These are phyloP conservation scores for Salix purpurea DNA, from an alignment of 345 rosid genomes.

Conservation along the genomic window DNA sequence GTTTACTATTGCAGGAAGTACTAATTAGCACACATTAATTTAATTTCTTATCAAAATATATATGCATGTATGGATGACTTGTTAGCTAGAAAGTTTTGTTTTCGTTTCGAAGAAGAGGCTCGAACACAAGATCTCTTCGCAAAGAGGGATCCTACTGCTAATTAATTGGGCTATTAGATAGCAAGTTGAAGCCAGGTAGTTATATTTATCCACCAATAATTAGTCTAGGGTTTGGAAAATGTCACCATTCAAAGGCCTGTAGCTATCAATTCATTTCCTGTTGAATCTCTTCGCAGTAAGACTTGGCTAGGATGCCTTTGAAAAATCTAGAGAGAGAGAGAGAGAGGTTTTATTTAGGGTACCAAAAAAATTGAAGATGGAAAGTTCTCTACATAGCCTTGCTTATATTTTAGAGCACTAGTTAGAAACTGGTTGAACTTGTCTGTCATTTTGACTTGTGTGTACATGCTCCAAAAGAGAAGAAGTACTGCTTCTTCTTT, in stretches of 20 bases:
- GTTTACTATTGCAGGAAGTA: too few relatives aligned
- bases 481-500: not conserved
- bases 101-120: too few relatives aligned
- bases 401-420: conserved; percentile 1
- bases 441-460: conserved; percentile 39
- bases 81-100: not conserved
- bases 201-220: conserved; percentile 19
- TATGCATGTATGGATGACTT: not conserved
- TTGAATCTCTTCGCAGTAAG: conserved; percentile 8
- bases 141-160: too few relatives aligned
- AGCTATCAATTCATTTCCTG: conserved; percentile 19
- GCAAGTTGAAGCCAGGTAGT: conserved; percentile 32
- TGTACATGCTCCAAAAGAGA: not conserved
- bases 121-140: too few relatives aligned
- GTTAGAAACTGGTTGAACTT: conserved; percentile 27
- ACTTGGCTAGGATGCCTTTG: conserved; percentile 38
- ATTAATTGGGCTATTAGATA: not conserved
- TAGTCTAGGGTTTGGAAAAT: conserved; percentile 46
- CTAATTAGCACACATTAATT: too few relatives aligned
- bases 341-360: not conserved
- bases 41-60: too few relatives aligned
- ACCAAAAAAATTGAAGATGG: conserved; percentile 7
- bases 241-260: conserved; percentile 30
- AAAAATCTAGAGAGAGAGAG: not conserved
- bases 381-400: conserved; percentile 24